Conservation (phyloP, 148 eudicot genomes). For the Polygonum aviculare region DNA sequence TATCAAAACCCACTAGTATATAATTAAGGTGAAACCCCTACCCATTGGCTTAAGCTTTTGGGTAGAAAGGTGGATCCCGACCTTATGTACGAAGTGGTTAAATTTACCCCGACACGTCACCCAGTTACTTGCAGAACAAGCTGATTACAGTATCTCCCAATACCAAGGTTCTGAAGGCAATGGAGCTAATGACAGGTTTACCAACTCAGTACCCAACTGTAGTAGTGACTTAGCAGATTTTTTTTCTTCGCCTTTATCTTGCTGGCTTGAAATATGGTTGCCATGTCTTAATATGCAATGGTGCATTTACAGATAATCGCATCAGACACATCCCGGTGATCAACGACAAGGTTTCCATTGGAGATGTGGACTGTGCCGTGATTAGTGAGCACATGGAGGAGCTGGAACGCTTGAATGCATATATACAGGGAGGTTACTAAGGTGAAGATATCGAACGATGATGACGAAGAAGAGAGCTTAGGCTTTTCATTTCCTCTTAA, state of each 20-base stretch:
- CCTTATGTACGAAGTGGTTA: too few species aligned
- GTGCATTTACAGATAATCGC: conserved; percentile 67
- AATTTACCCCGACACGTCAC: too few species aligned
- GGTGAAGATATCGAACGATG: conserved; percentile 34
- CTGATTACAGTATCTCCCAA: conserved; percentile 82
- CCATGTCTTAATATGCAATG: not conserved
- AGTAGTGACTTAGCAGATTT: not conserved
- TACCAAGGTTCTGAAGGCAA: conserved; percentile 85
- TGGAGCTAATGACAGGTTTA: conserved; percentile 95
- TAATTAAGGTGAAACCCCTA: too few species aligned
- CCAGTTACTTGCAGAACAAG: conserved; percentile 81
- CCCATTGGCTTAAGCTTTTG: too few species aligned
- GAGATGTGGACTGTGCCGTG: conserved; percentile 99
- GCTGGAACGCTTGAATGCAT: conserved; percentile 84
- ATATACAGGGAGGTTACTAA: conserved; percentile 90
- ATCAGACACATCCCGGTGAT: conserved; percentile 97
- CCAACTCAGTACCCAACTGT: not conserved
- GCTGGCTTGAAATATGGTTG: not conserved
- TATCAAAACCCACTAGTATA: too few species aligned
- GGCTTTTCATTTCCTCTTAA: not conserved
- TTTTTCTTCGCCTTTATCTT: not conserved
- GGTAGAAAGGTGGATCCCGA: too few species aligned
- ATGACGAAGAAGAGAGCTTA: conserved; percentile 6
- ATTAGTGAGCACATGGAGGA: conserved; percentile 88
- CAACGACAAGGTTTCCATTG: conserved; percentile 68